A percentile compares a stretch with the other conserved stretches of the same genome.
Evolutionary conservation across 805 yeast genomes (phyloP).

Genomic region (Wickerhamiella qilinensis): DNA sequence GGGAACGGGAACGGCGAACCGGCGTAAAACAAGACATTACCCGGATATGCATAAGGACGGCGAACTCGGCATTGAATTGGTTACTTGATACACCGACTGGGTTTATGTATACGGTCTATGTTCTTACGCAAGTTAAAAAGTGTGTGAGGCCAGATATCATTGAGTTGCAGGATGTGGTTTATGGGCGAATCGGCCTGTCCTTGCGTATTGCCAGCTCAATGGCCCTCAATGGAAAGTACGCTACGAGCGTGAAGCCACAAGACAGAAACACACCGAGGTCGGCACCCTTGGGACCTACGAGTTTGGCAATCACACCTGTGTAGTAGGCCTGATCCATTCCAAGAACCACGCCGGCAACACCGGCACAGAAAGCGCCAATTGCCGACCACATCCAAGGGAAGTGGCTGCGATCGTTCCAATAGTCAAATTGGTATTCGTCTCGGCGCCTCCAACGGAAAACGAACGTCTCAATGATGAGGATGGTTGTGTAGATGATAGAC

Average conservation of each 20-base stretch:
- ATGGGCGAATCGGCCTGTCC: conserved; percentile 9
- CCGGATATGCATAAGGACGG: too few species aligned
- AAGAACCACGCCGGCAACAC: conserved; percentile 66
- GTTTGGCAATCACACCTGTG: conserved; percentile 55
- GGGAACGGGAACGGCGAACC: too few species aligned
- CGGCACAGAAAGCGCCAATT: conserved; percentile 42
- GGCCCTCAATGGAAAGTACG: conserved; percentile 51
- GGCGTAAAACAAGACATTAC: too few species aligned
- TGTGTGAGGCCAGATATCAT: too few species aligned
- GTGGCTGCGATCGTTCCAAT: conserved; percentile 47
- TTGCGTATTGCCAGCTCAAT: conserved; percentile 39
- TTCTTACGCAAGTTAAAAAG: too few species aligned
- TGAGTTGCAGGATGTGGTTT: too few species aligned
- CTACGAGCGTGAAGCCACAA: conserved; percentile 50
- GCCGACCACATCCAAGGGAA: conserved; percentile 66
- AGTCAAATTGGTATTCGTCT: conserved; percentile 51
- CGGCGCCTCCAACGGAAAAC: conserved; percentile 43
- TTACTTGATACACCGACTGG: too few species aligned
- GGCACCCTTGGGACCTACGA: conserved; percentile 53
- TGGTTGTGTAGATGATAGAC: conserved; percentile 66
- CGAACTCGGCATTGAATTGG: too few species aligned
- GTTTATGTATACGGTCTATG: too few species aligned
- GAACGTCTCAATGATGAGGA: conserved; percentile 54
- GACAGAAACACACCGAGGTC: conserved; percentile 73
- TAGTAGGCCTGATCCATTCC: conserved; percentile 85